Percentiles rank a stretch among this genome's conserved stretches.
Evolutionary conservation across 176 grass and related monocot species (phyloP).

Genomic region (Carex scoparia): DNA sequence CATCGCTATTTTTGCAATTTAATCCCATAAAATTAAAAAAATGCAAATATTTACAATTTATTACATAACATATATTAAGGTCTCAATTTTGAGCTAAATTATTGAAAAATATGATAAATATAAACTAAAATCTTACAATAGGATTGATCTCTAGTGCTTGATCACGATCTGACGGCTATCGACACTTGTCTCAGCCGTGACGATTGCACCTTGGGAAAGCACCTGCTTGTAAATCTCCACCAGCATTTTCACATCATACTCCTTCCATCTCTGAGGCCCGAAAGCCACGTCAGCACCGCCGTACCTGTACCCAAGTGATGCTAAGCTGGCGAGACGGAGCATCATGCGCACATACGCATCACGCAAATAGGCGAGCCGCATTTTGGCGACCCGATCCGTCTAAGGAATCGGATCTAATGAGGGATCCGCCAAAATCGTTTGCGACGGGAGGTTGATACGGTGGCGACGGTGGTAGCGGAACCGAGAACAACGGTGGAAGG

Average conservation of each 20-base stretch:
- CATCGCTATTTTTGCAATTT: no score
- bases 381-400: conserved; percentile 40
- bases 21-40: no score
- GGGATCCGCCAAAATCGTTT: conserved; percentile 34
- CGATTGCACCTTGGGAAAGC: conserved; percentile 22
- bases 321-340: conserved; percentile 44
- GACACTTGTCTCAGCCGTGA: not conserved
- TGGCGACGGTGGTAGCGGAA: not conserved
- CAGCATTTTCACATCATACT: conserved; percentile 58
- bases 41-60: not conserved
- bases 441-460: not conserved
- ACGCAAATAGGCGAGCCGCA: conserved; percentile 35
- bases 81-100: not conserved
- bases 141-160: not conserved
- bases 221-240: conserved; percentile 58
- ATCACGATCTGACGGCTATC: conserved; percentile 1
- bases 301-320: conserved; percentile 29
- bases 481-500: conserved; percentile 35
- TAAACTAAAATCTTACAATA: not conserved
- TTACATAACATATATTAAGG: no score
- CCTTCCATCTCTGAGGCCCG: conserved; percentile 31
- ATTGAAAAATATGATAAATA: not conserved
- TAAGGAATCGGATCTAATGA: conserved; percentile 30
- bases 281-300: conserved; percentile 14
- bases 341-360: conserved; percentile 68